A percentile compares a stretch with the other conserved stretches of the same genome.
phyloP scores from a whole-genome alignment of 768 basidiomycete genomes.

The Boletus rubroflammeus region DNA sequence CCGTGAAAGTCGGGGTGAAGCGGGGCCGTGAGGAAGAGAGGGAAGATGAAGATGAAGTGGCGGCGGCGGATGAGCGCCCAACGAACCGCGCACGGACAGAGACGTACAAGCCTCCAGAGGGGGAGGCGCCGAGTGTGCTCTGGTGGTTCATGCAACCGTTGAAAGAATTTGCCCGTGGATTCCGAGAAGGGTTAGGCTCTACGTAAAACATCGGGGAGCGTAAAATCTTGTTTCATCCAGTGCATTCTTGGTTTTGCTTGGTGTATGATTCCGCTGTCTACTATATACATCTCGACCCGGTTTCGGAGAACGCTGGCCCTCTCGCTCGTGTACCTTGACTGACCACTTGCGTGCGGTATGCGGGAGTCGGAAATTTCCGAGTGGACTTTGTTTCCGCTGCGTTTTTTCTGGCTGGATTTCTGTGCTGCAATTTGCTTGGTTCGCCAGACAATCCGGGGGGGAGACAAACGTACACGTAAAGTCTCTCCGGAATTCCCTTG shows the following conservation, averaged over 20 bases:
- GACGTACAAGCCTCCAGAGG: slow-evolving; percentile 40
- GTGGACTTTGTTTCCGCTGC: slow-evolving; percentile 10
- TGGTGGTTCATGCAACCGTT: slow-evolving; percentile 64
- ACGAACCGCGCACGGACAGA: slow-evolving; percentile 52
- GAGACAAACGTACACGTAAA: slow-evolving; percentile 12
- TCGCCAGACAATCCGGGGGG: slow-evolving; percentile 8
- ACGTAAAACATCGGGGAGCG: slow-evolving; percentile 13
- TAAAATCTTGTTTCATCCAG: slow-evolving; percentile 2
- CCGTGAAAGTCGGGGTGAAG: slow-evolving; percentile 38
- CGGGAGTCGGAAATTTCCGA: slow-evolving; percentile 30
- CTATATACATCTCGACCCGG: slow-evolving; percentile 4
- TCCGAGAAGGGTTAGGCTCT: slow-evolving; percentile 53
- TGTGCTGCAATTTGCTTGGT: slow-evolving; percentile 5
- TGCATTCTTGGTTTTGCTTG: neutral
- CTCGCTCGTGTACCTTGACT: slow-evolving; percentile 2
- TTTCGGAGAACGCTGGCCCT: neutral
- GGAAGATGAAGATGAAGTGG: slow-evolving; percentile 27
- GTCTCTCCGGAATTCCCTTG: neutral
- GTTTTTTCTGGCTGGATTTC: slow-evolving; percentile 16
- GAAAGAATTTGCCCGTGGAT: slow-evolving; percentile 62
- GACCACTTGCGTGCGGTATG: slow-evolving; percentile 20
- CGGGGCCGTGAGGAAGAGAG: slow-evolving; percentile 48
- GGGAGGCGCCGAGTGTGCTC: slow-evolving; percentile 44
- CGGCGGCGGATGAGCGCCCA: slow-evolving; percentile 41
- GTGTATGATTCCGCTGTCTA: slow-evolving; percentile 10